A percentile compares a stretch with the other conserved stretches of the same genome.
Conservation (phyloP, 768 basidiomycete genomes). For the Tubosaeta sp. region DNA sequence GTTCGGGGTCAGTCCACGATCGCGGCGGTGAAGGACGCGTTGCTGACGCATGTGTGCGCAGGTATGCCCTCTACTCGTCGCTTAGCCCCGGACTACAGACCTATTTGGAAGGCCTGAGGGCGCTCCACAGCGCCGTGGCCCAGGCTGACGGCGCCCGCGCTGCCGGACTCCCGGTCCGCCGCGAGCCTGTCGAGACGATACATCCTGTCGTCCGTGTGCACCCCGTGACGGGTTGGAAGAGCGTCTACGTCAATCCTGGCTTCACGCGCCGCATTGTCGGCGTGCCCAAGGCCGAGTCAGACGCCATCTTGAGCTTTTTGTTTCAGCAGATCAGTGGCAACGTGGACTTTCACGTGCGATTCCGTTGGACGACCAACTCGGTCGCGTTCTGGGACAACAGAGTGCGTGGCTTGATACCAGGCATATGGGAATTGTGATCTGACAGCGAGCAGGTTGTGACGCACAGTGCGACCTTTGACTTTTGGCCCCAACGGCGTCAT, state of each 20-base stretch:
- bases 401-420: conserved; percentile 33
- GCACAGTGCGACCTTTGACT: conserved; percentile 81
- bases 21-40: not conserved
- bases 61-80: conserved; percentile 81
- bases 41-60: conserved; percentile 25
- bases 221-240: conserved; percentile 83
- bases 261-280: conserved; percentile 79
- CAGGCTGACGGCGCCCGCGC: conserved; percentile 74
- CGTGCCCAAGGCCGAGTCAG: conserved; percentile 79
- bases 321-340: conserved; percentile 69
- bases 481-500: conserved; percentile 73
- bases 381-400: conserved; percentile 86
- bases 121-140: conserved; percentile 72
- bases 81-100: conserved; percentile 70
- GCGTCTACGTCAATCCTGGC: conserved; percentile 77
- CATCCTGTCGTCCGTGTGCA: conserved; percentile 85
- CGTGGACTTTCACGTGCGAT: conserved; percentile 71
- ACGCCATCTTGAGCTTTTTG: conserved; percentile 63
- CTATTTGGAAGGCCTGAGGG: conserved; percentile 70
- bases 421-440: not conserved
- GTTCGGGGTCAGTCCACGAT: conserved; percentile 55
- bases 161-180: conserved; percentile 65
- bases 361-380: conserved; percentile 73
- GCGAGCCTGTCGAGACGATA: conserved; percentile 61
- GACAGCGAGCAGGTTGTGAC: conserved; percentile 50